phyloP scores from a whole-genome alignment of 2,329 filamentous ascomycete species.

The Aspergillus quadrilineatus region DNA sequence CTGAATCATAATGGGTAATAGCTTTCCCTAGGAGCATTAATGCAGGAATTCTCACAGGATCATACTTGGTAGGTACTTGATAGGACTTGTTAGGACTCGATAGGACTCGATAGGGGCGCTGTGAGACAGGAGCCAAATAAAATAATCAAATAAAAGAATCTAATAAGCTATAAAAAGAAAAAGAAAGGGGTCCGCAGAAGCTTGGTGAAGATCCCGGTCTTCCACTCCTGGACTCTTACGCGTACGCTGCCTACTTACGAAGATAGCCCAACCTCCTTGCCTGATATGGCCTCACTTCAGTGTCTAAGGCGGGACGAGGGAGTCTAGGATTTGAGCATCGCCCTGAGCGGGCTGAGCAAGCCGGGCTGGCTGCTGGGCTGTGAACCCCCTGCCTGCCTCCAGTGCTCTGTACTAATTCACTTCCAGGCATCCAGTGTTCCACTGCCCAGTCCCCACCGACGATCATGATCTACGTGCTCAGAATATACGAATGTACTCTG shows the following conservation, averaged over 20 bases:
- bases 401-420: no score
- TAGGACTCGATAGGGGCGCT: no score
- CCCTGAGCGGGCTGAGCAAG: background rate
- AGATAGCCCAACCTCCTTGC: background rate
- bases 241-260: background rate
- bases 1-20: no score
- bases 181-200: background rate
- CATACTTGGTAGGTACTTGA: no score
- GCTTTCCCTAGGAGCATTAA: no score
- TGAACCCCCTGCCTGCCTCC: no score
- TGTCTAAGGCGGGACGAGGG: background rate
- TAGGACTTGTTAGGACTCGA: no score
- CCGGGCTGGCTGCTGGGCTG: background rate
- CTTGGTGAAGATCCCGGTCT: background rate
- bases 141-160: no score
- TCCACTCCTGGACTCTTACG: background rate
- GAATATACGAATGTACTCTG: background rate
- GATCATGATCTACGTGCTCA: background rate
- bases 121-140: no score
- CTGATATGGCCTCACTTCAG: background rate
- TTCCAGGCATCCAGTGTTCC: no score
- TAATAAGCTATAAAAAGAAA: background rate
- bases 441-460: background rate
- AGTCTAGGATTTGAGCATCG: background rate
- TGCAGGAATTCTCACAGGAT: no score